Percentiles rank a stretch among this genome's conserved stretches.
Evolutionary conservation across 2,329 filamentous ascomycete species (phyloP).

Genomic region (Neodidymelliopsis sp.): DNA sequence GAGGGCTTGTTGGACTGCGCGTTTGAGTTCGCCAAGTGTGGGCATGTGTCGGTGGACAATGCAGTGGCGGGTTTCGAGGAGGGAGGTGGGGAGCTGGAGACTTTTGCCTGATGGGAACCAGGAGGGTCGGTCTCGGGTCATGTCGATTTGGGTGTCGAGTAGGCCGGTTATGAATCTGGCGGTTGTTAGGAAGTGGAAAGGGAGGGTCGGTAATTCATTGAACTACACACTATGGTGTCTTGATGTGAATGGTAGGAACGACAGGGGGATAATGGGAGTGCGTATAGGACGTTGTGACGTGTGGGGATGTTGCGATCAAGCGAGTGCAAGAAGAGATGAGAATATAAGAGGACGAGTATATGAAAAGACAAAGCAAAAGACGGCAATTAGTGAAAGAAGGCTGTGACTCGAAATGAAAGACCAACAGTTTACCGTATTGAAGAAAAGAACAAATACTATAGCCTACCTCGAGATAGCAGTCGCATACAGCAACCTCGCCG

Average conservation of each 20-base stretch:
- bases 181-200: too few relatives aligned
- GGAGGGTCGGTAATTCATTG: too few relatives aligned
- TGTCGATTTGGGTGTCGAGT: slow-evolving; percentile 66
- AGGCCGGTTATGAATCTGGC: slow-evolving; percentile 83
- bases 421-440: background rate
- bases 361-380: background rate
- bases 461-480: slow-evolving; percentile 74
- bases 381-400: background rate
- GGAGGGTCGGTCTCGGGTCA: slow-evolving; percentile 38
- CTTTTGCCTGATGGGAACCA: slow-evolving; percentile 34
- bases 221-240: too few relatives aligned
- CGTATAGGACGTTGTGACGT: too few relatives aligned
- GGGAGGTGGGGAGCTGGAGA: slow-evolving; percentile 64
- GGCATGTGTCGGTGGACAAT: slow-evolving; percentile 90
- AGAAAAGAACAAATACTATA: background rate
- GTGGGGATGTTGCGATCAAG: too few relatives aligned
- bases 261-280: too few relatives aligned
- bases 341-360: background rate
- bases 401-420: too few relatives aligned
- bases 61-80: slow-evolving; percentile 89
- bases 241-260: too few relatives aligned
- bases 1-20: slow-evolving; percentile 73
- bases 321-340: background rate
- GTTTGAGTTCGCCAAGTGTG: slow-evolving; percentile 74
- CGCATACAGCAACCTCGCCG: slow-evolving; percentile 73